A percentile compares a stretch with the other conserved stretches of the same genome.
Evolutionary conservation across 495 filamentous ascomycete species (phyloP).

Genomic region (Xylaria scruposa): DNA sequence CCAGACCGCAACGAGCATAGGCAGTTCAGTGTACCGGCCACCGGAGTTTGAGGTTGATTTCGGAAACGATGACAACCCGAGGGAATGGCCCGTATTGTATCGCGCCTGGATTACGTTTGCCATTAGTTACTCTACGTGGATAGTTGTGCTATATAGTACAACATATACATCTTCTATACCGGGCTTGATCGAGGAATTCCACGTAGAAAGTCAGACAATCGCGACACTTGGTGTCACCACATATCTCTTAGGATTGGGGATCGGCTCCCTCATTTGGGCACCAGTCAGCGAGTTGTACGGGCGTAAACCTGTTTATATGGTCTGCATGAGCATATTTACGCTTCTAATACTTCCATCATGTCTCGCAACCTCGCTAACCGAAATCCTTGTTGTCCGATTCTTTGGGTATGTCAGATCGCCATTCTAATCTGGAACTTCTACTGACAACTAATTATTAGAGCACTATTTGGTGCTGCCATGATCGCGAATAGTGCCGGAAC

Average conservation of each 20-base stretch:
- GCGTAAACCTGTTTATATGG: constrained; percentile 73
- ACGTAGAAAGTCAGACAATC: constrained; percentile 58
- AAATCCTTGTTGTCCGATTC: constrained; percentile 74
- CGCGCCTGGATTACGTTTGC: constrained; percentile 65
- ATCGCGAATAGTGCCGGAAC: constrained; percentile 84
- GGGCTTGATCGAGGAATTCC: constrained; percentile 71
- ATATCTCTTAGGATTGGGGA: constrained; percentile 76
- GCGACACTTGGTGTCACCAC: constrained; percentile 80
- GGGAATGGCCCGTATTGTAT: constrained; percentile 76
- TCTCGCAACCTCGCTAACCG: constrained; percentile 66
- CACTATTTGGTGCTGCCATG: constrained; percentile 78
- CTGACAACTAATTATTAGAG: constrained; percentile 44
- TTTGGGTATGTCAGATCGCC: constrained; percentile 59
- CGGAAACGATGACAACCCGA: constrained; percentile 72
- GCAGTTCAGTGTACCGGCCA: constrained; percentile 64
- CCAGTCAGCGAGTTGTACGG: constrained; percentile 80
- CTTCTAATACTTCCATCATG: constrained; percentile 75
- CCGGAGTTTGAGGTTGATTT: constrained; percentile 81
- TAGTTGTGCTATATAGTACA: constrained; percentile 85
- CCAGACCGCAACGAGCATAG: constrained; percentile 57
- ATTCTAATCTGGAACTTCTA: not conserved
- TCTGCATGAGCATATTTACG: constrained; percentile 66
- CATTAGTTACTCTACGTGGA: constrained; percentile 75
- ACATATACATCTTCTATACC: constrained; percentile 76
- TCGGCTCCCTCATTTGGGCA: constrained; percentile 75